Percentiles rank a stretch among this genome's conserved stretches.
Evolutionary conservation across 2,329 filamentous ascomycete species (phyloP).

Genomic region (Diaporthe sp.): DNA sequence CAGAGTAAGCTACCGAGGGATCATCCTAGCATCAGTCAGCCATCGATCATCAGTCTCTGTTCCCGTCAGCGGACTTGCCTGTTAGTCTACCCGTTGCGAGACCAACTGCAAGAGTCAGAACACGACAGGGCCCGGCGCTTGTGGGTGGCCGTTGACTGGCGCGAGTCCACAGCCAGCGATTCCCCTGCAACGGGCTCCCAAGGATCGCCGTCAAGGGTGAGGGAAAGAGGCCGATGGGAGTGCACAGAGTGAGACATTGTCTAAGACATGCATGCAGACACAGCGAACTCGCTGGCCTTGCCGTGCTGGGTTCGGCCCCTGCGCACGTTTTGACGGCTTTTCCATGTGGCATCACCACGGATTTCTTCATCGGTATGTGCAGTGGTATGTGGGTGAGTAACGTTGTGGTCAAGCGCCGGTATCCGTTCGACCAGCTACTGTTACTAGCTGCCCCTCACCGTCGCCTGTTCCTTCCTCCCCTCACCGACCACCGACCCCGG

Average conservation of each 20-base stretch:
- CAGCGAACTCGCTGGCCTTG: conserved; percentile 30
- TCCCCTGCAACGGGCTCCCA: neutral
- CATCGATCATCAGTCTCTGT: conserved; percentile 21
- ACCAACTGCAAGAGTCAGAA: conserved; percentile 26
- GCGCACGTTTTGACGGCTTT: conserved; percentile 23
- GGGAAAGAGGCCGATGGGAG: conserved; percentile 46
- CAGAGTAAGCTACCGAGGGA: neutral
- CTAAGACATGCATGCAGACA: conserved; percentile 46
- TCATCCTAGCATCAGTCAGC: conserved; percentile 26
- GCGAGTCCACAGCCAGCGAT: conserved; percentile 11
- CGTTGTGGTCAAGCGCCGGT: conserved; percentile 13
- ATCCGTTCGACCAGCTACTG: conserved; percentile 19
- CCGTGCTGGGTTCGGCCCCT: neutral
- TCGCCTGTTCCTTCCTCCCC: neutral
- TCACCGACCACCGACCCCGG: conserved; percentile 3
- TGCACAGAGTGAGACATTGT: conserved; percentile 48
- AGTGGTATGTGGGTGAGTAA: too few species aligned
- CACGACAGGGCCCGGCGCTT: conserved; percentile 21
- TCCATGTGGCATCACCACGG: conserved; percentile 10
- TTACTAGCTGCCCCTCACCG: conserved; percentile 22
- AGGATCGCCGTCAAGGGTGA: conserved; percentile 29
- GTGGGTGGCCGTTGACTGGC: conserved; percentile 24
- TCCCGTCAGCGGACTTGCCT: neutral
- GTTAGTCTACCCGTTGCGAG: conserved; percentile 22
- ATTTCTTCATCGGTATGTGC: neutral